These are phyloP conservation scores for Sphaerulina vaccinii DNA, from an alignment of 2,329 filamentous ascomycete species.

Conservation along the genomic window DNA sequence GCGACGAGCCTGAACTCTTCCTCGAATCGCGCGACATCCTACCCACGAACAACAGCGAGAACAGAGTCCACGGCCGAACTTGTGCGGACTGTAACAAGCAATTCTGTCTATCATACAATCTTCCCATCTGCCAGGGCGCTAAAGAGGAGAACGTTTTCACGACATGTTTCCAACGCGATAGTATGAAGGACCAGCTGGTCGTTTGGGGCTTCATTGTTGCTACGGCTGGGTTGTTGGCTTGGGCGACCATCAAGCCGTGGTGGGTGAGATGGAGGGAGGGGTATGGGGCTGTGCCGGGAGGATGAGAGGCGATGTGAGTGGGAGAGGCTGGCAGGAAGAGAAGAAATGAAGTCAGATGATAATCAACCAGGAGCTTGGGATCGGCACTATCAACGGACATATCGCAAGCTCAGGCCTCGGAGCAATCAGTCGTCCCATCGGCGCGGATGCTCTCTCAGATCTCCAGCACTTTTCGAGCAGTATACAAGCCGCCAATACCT, in stretches of 20 bases:
- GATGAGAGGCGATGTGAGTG: too few relatives aligned
- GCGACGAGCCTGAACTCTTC: constrained; percentile 16
- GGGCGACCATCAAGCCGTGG: constrained; percentile 61
- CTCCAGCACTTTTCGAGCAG: too few relatives aligned
- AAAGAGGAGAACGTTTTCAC: constrained; percentile 66
- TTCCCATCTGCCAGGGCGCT: constrained; percentile 61
- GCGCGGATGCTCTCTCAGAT: too few relatives aligned
- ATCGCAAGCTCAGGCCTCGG: too few relatives aligned
- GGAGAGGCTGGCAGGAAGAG: too few relatives aligned
- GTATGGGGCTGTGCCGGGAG: constrained; percentile 9
- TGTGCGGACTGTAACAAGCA: constrained; percentile 68
- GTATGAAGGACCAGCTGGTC: constrained; percentile 64
- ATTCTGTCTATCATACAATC: constrained; percentile 63
- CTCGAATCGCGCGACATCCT: constrained; percentile 14
- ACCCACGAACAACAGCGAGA: constrained; percentile 21
- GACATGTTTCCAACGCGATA: constrained; percentile 67
- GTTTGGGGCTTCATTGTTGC: constrained; percentile 66
- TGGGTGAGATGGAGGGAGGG: constrained; percentile 43
- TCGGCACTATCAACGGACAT: too few relatives aligned
- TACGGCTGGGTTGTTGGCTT: constrained; percentile 59
- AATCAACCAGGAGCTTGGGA: neutral
- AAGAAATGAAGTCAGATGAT: neutral
- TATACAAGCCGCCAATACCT: too few relatives aligned
- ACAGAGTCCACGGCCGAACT: constrained; percentile 36
- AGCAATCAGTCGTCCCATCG: too few relatives aligned